These are phyloP conservation scores for Rhodocollybia butyracea DNA, from an alignment of 768 basidiomycete genomes.

Conservation along the genomic window DNA sequence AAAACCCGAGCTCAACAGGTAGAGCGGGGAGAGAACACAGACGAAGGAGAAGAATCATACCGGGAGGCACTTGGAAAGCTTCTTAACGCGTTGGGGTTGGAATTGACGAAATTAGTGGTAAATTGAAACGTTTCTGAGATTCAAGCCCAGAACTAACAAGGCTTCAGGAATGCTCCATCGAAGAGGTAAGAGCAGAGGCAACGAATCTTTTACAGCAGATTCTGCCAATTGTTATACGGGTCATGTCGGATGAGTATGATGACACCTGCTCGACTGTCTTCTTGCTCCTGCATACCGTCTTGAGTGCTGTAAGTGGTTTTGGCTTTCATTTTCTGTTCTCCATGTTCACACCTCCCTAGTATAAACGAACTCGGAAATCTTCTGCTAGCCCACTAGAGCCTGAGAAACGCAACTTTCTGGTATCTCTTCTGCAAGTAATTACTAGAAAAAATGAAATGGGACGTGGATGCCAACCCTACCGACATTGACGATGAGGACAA, in stretches of 20 bases:
- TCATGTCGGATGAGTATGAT: slow-evolving; percentile 87
- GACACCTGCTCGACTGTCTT: slow-evolving; percentile 87
- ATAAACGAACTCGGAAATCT: slow-evolving; percentile 70
- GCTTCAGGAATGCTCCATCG: slow-evolving; percentile 54
- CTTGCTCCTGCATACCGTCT: slow-evolving; percentile 70
- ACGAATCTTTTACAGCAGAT: slow-evolving; percentile 58
- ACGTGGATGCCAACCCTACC: slow-evolving; percentile 69
- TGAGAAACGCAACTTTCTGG: slow-evolving; percentile 71
- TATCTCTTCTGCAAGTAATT: slow-evolving; percentile 74
- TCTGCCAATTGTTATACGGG: slow-evolving; percentile 80
- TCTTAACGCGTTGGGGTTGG: slow-evolving; percentile 77
- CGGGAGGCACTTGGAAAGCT: slow-evolving; percentile 86
- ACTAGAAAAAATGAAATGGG: slow-evolving; percentile 90
- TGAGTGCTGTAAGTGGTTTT: slow-evolving; percentile 63
- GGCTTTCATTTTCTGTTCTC: not conserved
- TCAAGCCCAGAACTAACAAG: not conserved
- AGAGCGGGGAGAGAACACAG: slow-evolving; percentile 64
- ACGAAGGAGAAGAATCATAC: slow-evolving; percentile 87
- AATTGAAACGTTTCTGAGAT: slow-evolving; percentile 8
- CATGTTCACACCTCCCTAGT: slow-evolving; percentile 42
- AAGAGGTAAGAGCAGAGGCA: slow-evolving; percentile 63
- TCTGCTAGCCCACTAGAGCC: slow-evolving; percentile 62
- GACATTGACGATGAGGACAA: slow-evolving; percentile 89
- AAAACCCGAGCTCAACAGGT: slow-evolving; percentile 68
- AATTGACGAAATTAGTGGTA: slow-evolving; percentile 75